Conservation (phyloP, 2,329 filamentous ascomycete genomes). For the Aspergillus felis region DNA sequence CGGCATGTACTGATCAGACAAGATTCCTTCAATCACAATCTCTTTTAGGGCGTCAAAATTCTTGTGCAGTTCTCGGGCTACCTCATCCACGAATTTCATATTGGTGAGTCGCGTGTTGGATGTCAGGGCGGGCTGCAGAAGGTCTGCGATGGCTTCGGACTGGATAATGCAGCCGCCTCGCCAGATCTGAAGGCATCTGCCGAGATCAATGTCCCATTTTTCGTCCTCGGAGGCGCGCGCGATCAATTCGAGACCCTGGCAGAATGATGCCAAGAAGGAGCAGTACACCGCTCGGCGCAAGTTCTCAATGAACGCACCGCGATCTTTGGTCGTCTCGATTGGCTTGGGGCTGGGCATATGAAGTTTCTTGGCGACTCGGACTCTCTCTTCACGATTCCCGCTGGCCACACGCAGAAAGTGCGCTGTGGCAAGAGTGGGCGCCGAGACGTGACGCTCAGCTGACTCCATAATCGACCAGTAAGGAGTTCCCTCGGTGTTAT, state of each 20-base stretch:
- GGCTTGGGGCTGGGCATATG: slow-evolving; percentile 38
- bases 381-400: slow-evolving; percentile 56
- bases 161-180: slow-evolving; percentile 68
- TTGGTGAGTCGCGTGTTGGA: slow-evolving; percentile 29
- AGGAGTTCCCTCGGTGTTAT: slow-evolving; percentile 63
- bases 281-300: slow-evolving; percentile 60
- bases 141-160: slow-evolving; percentile 59
- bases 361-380: slow-evolving; percentile 49
- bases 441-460: slow-evolving; percentile 58
- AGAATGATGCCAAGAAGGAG: slow-evolving; percentile 59
- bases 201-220: slow-evolving; percentile 51
- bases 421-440: slow-evolving; percentile 59
- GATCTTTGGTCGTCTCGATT: slow-evolving; percentile 28
- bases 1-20: slow-evolving; percentile 58
- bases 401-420: slow-evolving; percentile 63
- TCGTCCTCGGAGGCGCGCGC: slow-evolving; percentile 55
- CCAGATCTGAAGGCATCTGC: slow-evolving; percentile 55
- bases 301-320: slow-evolving; percentile 51
- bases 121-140: slow-evolving; percentile 45
- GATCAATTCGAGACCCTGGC: slow-evolving; percentile 64
- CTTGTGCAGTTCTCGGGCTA: slow-evolving; percentile 53
- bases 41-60: slow-evolving; percentile 52
- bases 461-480: slow-evolving; percentile 63
- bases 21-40: slow-evolving; percentile 52
- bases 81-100: slow-evolving; percentile 39